A percentile compares a stretch with the other conserved stretches of the same genome.
These are phyloP conservation scores for Colletotrichum sansevieriae DNA, from an alignment of 2,329 filamentous ascomycete species.

Conservation along the genomic window DNA sequence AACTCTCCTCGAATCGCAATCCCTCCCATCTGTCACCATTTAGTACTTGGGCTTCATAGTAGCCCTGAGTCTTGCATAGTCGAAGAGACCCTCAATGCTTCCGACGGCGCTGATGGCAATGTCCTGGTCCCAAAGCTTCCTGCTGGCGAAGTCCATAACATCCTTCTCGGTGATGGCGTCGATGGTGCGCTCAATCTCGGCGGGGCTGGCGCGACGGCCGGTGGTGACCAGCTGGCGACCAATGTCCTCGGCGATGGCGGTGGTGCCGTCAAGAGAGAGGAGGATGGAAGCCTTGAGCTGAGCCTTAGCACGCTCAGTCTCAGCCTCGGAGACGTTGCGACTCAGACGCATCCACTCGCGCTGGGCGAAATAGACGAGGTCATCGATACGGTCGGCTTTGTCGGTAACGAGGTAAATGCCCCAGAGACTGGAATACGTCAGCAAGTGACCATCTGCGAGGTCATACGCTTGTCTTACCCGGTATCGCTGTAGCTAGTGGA, in stretches of 20 bases:
- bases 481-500: conserved; percentile 99
- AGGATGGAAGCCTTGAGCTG: conserved; percentile 99
- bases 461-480: conserved; percentile 72
- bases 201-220: conserved; percentile 88
- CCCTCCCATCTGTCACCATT: conserved; percentile 40
- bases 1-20: conserved; percentile 49
- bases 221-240: conserved; percentile 98
- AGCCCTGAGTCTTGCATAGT: conserved; percentile 83
- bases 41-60: conserved; percentile 88
- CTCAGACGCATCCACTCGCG: conserved; percentile 98
- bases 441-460: conserved; percentile 32
- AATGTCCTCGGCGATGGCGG: conserved; percentile 97
- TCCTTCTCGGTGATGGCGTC: conserved; percentile 93
- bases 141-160: conserved; percentile 95
- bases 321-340: conserved; percentile 86
- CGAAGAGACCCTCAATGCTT: conserved; percentile 86
- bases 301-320: conserved; percentile 98
- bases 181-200: conserved; percentile 94
- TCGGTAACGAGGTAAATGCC: conserved; percentile 98
- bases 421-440: conserved; percentile 80
- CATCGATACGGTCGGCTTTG: conserved; percentile 87
- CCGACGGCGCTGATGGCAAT: conserved; percentile 94
- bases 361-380: conserved; percentile 97
- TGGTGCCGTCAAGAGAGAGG: conserved; percentile 96
- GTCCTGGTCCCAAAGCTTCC: conserved; percentile 98